Evolutionary conservation across 202 grass and related monocot genomes (phyloP), one percentile per base, ranked within the genome.

Genomic region (Setaria italica): DNA sequence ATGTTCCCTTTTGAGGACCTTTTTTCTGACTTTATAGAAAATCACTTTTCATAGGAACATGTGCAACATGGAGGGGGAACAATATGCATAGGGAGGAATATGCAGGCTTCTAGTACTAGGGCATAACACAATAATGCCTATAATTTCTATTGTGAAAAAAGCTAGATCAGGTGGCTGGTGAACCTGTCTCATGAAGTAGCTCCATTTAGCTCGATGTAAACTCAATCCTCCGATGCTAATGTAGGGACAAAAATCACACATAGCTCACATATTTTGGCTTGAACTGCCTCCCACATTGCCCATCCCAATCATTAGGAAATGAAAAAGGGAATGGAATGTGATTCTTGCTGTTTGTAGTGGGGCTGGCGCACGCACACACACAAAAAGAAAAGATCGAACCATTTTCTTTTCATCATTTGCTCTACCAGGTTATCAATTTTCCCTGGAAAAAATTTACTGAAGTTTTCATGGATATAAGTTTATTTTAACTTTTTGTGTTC

Each of bases 201-300:
- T 83, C 62, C 88, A 86, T 56, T 55, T 82, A 86, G 55, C 53
- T 77, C 37, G 35, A 57, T 73, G 49, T 34, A 86, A 62, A 49
- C 43, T 79, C 34, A 72, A 82, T 82, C 39, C 74, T 79, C 56
- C 57, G 59, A 82, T 57, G 77, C 71, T 72, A 72, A 78, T 58
- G 56, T 68, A 79, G 84, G 74, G 79, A 83, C 79, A 86, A 83
- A 78, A 86, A 79, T 51, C 59, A 32, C 32, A 78, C 81, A 72
- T 83, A 90, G 58, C 80, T 83, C 82, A 76, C 77, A 83, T 88
- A 83, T 86, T 90, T 89, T 90, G 41, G 77, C 76, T 90, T 87
- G 73, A 89, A 84, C 81, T 91, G 88, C 54, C 50, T 66, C 83
- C 83, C 86, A 82, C 41, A 50, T 86, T 66, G 68, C 77, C 57